phyloP scores from a whole-genome alignment of 2,329 filamentous ascomycete species.

The Chrysosporium keratinophilum region DNA sequence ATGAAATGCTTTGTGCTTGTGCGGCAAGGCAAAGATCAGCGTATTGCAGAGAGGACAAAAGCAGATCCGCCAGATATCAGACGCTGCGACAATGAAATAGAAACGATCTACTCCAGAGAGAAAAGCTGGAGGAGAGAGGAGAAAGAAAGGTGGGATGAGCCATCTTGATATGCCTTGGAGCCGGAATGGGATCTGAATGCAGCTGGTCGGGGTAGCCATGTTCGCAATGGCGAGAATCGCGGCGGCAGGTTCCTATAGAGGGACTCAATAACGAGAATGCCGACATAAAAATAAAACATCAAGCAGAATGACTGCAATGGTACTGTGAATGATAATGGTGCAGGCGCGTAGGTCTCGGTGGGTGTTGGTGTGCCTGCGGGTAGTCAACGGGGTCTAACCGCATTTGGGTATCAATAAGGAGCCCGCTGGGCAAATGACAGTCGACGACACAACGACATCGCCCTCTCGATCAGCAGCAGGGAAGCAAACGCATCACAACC shows the following conservation, averaged over 20 bases:
- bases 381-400: constrained; percentile 11
- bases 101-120: neutral
- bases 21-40: neutral
- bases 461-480: constrained; percentile 6
- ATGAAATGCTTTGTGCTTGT: neutral
- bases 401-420: constrained; percentile 16
- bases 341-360: neutral
- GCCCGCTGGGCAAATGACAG: constrained; percentile 6
- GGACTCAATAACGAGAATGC: constrained; percentile 21
- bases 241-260: constrained; percentile 9
- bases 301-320: neutral
- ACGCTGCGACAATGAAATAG: constrained; percentile 2
- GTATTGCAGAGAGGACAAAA: neutral
- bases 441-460: neutral
- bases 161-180: constrained; percentile 1
- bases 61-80: neutral
- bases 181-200: neutral
- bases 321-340: neutral
- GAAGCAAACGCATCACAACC: constrained; percentile 1
- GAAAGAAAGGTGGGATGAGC: neutral
- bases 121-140: neutral
- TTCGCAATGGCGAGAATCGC: constrained; percentile 13
- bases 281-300: neutral
- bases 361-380: constrained; percentile 2
- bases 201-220: constrained; percentile 13